A percentile compares a stretch with the other conserved stretches of the same genome.
phyloP scores from a whole-genome alignment of 2,329 filamentous ascomycete genomes.

The Cytospora leucostoma region DNA sequence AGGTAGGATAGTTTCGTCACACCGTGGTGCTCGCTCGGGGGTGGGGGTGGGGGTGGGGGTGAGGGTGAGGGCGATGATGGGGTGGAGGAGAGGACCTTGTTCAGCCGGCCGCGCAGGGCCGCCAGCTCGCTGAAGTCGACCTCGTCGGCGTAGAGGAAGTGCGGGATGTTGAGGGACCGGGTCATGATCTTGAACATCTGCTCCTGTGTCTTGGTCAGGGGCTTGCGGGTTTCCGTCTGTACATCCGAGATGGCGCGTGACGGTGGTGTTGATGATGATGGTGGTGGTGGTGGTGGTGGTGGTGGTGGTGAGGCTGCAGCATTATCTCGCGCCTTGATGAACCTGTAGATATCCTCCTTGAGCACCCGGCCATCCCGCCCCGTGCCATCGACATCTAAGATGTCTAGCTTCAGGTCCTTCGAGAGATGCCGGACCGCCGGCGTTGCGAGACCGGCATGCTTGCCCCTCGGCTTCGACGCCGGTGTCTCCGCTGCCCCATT shows the following conservation, averaged over 20 bases:
- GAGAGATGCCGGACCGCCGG: conserved; percentile 88
- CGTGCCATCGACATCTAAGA: conserved; percentile 77
- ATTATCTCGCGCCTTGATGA: conserved; percentile 57
- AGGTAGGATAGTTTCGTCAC: conserved; percentile 77
- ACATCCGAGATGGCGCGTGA: conserved; percentile 41
- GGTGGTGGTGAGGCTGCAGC: conserved; percentile 28
- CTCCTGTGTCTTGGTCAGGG: conserved; percentile 76
- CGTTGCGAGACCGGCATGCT: conserved; percentile 77
- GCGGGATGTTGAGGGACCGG: conserved; percentile 83
- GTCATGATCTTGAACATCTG: conserved; percentile 99
- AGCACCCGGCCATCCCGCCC: conserved; percentile 88
- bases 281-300: conserved; percentile 33
- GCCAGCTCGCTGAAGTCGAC: conserved; percentile 78
- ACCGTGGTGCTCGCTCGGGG: conserved; percentile 4
- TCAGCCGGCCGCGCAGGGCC: conserved; percentile 72
- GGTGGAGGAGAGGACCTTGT: conserved; percentile 56
- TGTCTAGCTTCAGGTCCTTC: conserved; percentile 77
- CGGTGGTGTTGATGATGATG: conserved; percentile 34
- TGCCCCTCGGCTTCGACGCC: conserved; percentile 51
- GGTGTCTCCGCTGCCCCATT: conserved; percentile 15
- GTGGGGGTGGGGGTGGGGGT: conserved; percentile 38
- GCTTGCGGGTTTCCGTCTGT: conserved; percentile 68
- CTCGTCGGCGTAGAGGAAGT: conserved; percentile 93
- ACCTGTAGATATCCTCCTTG: conserved; percentile 87
- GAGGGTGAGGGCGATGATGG: conserved; percentile 26